Conservation (phyloP, 73 alveolate species). For the Tetrahymena thermophila region DNA sequence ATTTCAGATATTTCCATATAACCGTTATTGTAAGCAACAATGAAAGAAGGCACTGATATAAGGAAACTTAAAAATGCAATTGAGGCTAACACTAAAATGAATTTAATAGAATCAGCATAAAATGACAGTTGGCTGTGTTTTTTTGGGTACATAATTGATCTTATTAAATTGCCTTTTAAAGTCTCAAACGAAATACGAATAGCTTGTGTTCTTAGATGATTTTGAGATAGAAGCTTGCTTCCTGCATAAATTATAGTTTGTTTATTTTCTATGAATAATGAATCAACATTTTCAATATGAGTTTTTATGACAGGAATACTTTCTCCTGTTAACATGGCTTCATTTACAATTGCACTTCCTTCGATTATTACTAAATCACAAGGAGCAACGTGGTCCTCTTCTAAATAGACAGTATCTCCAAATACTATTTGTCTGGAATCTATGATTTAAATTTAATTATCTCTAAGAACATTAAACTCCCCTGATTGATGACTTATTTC, state of each 20-base stretch:
- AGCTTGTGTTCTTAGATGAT: constrained; percentile 44
- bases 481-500: constrained; percentile 1
- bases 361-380: constrained; percentile 81
- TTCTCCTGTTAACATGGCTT: constrained; percentile 94
- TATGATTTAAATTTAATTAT: background rate
- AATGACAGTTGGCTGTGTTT: constrained; percentile 34
- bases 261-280: constrained; percentile 46
- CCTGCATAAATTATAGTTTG: background rate
- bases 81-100: constrained; percentile 7
- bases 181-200: constrained; percentile 60
- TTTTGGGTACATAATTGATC: constrained; percentile 62
- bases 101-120: constrained; percentile 55
- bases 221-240: background rate
- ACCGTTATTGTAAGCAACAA: background rate
- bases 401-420: constrained; percentile 66
- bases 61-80: background rate
- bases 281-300: constrained; percentile 32
- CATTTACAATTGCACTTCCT: constrained; percentile 84
- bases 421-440: constrained; percentile 63
- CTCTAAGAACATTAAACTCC: constrained; percentile 19
- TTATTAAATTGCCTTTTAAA: constrained; percentile 58
- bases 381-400: constrained; percentile 59
- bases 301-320: constrained; percentile 78
- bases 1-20: background rate
- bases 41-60: constrained; percentile 8